Base-by-base conservation (phyloP, 2,329 filamentous ascomycete genomes). In the Chrysoporthe austroafricana region DNA sequence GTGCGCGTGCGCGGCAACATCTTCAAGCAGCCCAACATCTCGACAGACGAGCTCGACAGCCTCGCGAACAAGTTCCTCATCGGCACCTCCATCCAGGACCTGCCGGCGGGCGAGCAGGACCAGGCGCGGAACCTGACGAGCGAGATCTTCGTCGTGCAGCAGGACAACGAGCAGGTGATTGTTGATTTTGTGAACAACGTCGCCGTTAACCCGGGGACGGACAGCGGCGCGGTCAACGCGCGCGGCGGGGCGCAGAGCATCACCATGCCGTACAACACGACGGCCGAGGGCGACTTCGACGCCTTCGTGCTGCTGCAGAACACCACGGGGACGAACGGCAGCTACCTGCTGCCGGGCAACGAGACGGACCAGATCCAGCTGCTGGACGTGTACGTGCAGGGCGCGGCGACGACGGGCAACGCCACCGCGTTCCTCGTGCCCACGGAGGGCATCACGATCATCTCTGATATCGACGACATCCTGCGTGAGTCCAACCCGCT, bases 391-490 rank as follows among this genome's bases (percentile, higher is more conserved):
- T 89, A 90, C 73, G 84, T 89, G 3, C 84, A 90, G 66, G 89
- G 88, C 4, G 68, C 66, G 11, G 88, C 87, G 1, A 76, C 84
- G 56, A 86, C 85, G 1, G 91, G 91, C 64, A 94, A 94, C 73
- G 86, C 89, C 5, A 94, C 91, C 0, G 90, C 90, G 0, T 94
- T 92, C 74, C 85, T 94, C 1, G 90, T 94, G 0, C 91, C 92
- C 0, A 81, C 87, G 0, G 81, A 83, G 16, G 92, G 92, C 21
- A 78, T 93, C 32, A 94, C 91, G 0, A 83, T 94, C 69, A 81
- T 94, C 72, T 91, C 88, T 1, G 92, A 94, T 73, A 92, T 94
- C 70, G 91, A 94, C 72, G 92, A 94, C 74, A 93, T 93, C 67
- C 84, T 94, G 0, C 88, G 91, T n/a, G 32, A 66, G 65, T 59